phyloP scores from a whole-genome alignment of 2,329 filamentous ascomycete genomes.

The Fonsecaea nubica region DNA sequence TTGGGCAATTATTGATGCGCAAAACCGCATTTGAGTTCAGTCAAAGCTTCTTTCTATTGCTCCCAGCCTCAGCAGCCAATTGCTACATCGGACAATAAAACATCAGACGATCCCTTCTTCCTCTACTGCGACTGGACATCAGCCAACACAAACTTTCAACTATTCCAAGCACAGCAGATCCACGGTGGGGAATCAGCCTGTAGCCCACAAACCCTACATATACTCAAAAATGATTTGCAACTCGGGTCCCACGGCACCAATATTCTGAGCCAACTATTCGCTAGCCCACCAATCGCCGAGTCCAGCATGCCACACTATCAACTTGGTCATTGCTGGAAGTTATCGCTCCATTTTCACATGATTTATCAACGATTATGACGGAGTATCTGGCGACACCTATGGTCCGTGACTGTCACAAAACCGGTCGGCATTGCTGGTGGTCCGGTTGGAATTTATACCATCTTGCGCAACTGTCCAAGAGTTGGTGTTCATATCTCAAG shows the following conservation, averaged over 20 bases:
- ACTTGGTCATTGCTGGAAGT: not conserved
- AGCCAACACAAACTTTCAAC: not conserved
- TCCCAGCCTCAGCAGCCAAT: not conserved
- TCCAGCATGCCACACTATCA: not conserved
- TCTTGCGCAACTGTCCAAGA: not conserved
- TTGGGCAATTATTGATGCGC: not conserved
- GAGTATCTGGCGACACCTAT: not conserved
- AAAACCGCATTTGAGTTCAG: not conserved
- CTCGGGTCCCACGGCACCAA: slow-evolving; percentile 1
- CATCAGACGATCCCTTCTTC: not conserved
- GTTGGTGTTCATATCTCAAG: not conserved
- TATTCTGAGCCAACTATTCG: not conserved
- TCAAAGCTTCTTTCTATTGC: not conserved
- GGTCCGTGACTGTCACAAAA: not conserved
- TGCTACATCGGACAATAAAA: not conserved
- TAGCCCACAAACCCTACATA: not conserved
- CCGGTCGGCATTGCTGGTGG: not conserved
- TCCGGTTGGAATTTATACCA: slow-evolving; percentile 28
- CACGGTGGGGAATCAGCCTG: not conserved
- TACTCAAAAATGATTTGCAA: not conserved
- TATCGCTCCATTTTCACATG: slow-evolving; percentile 7
- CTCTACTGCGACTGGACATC: not conserved
- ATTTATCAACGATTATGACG: not conserved
- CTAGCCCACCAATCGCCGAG: not conserved
- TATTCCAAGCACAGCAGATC: not conserved